phyloP scores from a whole-genome alignment of 2,329 filamentous ascomycete species.

The Monosporascus sp. region DNA sequence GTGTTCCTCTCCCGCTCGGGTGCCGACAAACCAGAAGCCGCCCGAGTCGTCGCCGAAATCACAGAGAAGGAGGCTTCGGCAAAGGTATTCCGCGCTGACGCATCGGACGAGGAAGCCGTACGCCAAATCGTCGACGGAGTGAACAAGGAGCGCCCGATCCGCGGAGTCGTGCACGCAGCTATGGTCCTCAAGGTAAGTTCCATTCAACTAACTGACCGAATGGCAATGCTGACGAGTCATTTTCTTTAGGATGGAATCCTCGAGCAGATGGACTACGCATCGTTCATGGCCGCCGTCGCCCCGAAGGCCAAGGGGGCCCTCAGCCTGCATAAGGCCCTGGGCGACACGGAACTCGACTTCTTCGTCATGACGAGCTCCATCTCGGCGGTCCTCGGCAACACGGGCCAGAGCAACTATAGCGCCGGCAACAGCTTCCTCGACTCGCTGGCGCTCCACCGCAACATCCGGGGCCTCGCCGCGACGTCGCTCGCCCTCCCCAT shows the following conservation, averaged over 20 bases:
- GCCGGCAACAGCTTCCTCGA: conserved; percentile 31
- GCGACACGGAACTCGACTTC: conserved; percentile 27
- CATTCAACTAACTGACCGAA: not conserved
- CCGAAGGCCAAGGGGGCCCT: conserved; percentile 13
- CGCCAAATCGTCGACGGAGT: conserved; percentile 7
- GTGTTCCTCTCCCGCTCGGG: conserved; percentile 26
- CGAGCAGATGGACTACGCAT: not conserved
- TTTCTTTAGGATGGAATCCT: conserved; percentile 9
- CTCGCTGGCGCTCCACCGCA: conserved; percentile 19
- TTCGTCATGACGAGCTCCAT: conserved; percentile 30
- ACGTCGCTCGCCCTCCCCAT: conserved; percentile 18
- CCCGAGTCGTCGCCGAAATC: conserved; percentile 16
- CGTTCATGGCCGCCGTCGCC: conserved; percentile 1
- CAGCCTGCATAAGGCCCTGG: conserved; percentile 9
- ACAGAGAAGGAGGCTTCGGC: conserved; percentile 16
- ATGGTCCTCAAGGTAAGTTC: conserved; percentile 29
- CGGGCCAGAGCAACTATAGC: conserved; percentile 30
- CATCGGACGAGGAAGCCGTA: conserved; percentile 17
- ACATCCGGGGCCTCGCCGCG: conserved; percentile 16
- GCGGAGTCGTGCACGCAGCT: conserved; percentile 15
- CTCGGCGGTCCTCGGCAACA: conserved; percentile 22
- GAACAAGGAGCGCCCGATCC: conserved; percentile 11
- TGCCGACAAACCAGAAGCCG: conserved; percentile 18
- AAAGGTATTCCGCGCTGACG: conserved; percentile 21
- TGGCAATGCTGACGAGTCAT: conserved; percentile 2